phyloP scores from a whole-genome alignment of 176 grass and related monocot genomes.

The Lolium perenne region DNA sequence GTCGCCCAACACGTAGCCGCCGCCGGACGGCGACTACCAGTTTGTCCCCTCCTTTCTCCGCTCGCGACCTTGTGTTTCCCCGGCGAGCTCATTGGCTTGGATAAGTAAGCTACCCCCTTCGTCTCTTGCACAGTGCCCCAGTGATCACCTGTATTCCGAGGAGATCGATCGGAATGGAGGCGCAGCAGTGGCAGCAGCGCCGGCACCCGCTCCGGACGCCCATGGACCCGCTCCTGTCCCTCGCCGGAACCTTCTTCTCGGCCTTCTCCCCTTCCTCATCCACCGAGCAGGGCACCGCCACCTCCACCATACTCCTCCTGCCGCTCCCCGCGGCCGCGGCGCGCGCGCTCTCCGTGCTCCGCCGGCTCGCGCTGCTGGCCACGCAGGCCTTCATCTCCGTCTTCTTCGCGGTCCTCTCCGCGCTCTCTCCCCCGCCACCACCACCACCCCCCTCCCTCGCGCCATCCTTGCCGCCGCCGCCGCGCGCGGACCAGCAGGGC shows the following conservation, averaged over 20 bases:
- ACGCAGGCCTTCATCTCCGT: slow-evolving; percentile 48
- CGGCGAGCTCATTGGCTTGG: not conserved
- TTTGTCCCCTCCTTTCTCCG: not conserved
- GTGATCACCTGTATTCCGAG: not conserved
- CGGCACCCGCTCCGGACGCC: slow-evolving; percentile 26
- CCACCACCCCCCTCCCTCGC: not conserved
- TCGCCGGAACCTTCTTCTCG: slow-evolving; percentile 41
- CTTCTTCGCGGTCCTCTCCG: slow-evolving; percentile 57
- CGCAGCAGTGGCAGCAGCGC: slow-evolving; percentile 20
- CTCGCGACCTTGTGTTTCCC: not conserved
- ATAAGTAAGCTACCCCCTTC: not conserved
- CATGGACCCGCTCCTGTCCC: slow-evolving; percentile 46
- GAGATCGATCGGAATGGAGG: slow-evolving; percentile 25
- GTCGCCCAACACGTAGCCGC: not conserved
- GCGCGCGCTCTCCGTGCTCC: slow-evolving; percentile 50
- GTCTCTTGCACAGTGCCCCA: not conserved
- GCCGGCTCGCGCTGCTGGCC: slow-evolving; percentile 50
- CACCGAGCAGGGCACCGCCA: not conserved
- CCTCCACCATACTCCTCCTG: slow-evolving; percentile 40
- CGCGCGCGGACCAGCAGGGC: not conserved
- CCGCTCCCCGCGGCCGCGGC: slow-evolving; percentile 32
- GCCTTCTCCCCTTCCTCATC: slow-evolving; percentile 3
- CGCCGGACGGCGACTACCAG: not conserved
- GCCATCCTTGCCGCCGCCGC: slow-evolving; percentile 22
- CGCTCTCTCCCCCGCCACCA: slow-evolving; percentile 34